These are phyloP conservation scores for Geranium rotundifolium DNA, from an alignment of 345 rosid species.

Conservation along the genomic window DNA sequence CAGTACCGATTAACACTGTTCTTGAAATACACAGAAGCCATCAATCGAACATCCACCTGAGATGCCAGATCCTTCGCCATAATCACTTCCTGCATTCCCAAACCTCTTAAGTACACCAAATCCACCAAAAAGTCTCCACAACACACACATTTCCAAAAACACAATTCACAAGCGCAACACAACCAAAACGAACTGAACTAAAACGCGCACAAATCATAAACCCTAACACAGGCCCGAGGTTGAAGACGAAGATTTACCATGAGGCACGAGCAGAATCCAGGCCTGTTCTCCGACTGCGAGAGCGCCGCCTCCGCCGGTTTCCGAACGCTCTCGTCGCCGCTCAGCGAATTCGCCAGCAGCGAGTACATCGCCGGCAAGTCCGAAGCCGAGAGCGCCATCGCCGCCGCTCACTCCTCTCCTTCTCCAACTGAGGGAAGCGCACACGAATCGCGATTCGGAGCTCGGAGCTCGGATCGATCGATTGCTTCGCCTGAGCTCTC, in stretches of 20 bases:
- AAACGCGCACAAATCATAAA: constrained; percentile 7
- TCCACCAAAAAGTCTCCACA: not conserved
- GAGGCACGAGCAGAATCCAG: constrained; percentile 92
- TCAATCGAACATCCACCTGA: constrained; percentile 77
- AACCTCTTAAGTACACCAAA: constrained; percentile 7
- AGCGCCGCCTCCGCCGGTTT: constrained; percentile 89
- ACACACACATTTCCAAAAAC: not conserved
- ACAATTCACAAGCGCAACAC: not conserved
- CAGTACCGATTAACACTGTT: constrained; percentile 82
- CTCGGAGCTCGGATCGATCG: constrained; percentile 23
- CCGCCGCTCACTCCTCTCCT: not conserved
- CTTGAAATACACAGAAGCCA: constrained; percentile 90
- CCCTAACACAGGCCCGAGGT: constrained; percentile 15
- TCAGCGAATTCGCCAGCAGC: constrained; percentile 75
- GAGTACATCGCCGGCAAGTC: constrained; percentile 77
- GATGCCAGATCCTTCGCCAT: constrained; percentile 72
- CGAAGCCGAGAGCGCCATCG: constrained; percentile 84
- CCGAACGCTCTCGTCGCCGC: constrained; percentile 66
- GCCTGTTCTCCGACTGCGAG: constrained; percentile 70
- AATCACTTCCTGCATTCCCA: constrained; percentile 73
- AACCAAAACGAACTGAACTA: not conserved
- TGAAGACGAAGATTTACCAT: constrained; percentile 40
- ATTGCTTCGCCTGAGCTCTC: not conserved
- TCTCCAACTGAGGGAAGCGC: constrained; percentile 2
- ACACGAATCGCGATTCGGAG: constrained; percentile 18